Base-by-base conservation (phyloP, 108 stramenopile species). In the Seminavis robusta region DNA sequence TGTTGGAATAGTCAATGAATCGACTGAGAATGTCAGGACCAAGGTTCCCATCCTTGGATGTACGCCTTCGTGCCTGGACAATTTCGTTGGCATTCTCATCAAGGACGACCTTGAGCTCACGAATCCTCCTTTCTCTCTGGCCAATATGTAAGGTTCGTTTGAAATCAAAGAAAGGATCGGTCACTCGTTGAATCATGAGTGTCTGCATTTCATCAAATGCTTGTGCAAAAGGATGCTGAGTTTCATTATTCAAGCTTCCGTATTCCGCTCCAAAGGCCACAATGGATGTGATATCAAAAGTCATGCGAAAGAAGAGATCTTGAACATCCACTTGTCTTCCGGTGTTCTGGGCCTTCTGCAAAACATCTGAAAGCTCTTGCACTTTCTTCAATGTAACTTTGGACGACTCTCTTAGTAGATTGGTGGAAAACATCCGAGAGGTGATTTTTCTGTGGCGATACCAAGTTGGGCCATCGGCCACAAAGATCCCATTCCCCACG, bases 401-500 rank as follows among this genome's bases (percentile, higher is more conserved):
- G 36, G 67, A 56, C 4, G 37, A 17, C 7, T 34, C 10, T 7
- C 47, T 31, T 30, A 76, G 34, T 0, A 62, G 21, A 30, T 65
- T 66, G n/a, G n/a, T n/a, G n/a, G n/a, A n/a, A n/a, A n/a, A n/a
- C n/a, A n/a, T n/a, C n/a, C n/a, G n/a, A n/a, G 28, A 46, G 29
- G 25, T 53, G 63, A 65, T 47, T 33, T 81, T 81, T 23, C 81
- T 74, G 24, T 83, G 81, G 20, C 31, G 0, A 23, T 54, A 34
- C 81, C 81, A 83, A 10, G 8, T 23, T 17, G 48, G 10, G 29
- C 67, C 67, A 47, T 78, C 81, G 10, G 61, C 50, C 32, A 55
- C 56, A 52, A 83, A 79, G 46, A 83, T 79, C 17, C 81, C 81
- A 21, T 67, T 42, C 20, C 80, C 73, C 15, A 74, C 47, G 20